phyloP scores from a whole-genome alignment of 108 stramenopile species.

The Cyclotella atomus region DNA sequence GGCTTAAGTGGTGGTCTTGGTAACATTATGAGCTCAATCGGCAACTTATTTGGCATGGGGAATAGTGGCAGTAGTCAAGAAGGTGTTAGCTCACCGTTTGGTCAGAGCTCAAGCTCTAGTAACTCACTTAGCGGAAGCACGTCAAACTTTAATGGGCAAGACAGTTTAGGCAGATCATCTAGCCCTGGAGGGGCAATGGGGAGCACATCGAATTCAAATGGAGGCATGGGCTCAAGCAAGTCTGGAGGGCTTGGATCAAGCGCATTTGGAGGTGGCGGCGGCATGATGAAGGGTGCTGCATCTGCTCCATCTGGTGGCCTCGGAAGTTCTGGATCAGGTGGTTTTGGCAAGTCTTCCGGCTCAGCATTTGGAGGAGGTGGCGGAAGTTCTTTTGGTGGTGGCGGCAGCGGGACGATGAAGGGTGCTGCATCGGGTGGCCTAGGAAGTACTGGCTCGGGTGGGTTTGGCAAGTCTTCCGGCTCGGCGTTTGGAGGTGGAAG shows the following conservation, averaged over 20 bases:
- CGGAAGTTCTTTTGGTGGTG: background rate
- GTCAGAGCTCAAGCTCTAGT: conserved; percentile 3
- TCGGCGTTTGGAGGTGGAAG: background rate
- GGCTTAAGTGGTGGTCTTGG: background rate
- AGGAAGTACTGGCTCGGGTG: background rate
- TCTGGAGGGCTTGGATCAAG: background rate
- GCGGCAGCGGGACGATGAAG: background rate
- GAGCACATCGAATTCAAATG: background rate
- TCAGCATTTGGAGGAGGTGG: background rate
- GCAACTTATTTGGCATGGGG: conserved; percentile 8
- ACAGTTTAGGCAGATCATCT: no score
- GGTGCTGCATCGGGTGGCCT: background rate
- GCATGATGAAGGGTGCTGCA: background rate
- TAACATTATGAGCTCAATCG: conserved; percentile 4
- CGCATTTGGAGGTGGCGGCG: background rate
- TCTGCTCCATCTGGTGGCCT: background rate
- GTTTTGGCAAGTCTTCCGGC: conserved; percentile 3
- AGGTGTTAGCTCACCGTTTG: background rate
- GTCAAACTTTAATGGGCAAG: no score
- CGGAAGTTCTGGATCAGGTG: background rate
- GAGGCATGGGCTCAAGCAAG: background rate
- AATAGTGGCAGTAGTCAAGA: background rate
- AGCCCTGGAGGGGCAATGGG: conserved; percentile 1
- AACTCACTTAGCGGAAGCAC: background rate
- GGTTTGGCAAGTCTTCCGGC: conserved; percentile 5